Evolutionary conservation across 352 stramenopile species (phyloP), one percentile per base, ranked within the genome.

Genomic region (Pythium rishiriense): DNA sequence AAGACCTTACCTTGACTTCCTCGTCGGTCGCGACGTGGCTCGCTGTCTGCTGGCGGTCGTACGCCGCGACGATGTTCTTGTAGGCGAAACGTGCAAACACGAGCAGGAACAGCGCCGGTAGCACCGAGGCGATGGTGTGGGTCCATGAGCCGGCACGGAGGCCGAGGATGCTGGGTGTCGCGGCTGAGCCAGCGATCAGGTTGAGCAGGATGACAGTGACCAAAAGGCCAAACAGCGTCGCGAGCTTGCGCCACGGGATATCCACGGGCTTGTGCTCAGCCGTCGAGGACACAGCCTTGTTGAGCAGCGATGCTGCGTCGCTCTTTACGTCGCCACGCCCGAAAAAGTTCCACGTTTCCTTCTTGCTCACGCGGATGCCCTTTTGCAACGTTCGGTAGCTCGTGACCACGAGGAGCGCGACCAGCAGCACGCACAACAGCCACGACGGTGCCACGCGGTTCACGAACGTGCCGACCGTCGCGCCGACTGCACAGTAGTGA

Each of bases 401-500:
- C 0, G 93, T 98, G 33, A 90, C 75, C 4, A 70, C 81, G 15
- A 99, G 76, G 8, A 98, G 64, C 12, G 97, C 9, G 11, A 98
- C 91, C 14, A 99, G 71, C 64, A 97, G 69, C 0, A 98, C 66
- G 22, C 79, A 89, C 9, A 99, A 70, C 17, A 98, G 61, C 65
- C 76, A 85, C 56, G 98, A 93, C 2, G 92, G 90, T 19, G 97
- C 69, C 39, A 98, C 62, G 33, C 88, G 93, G 73, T 98, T 98
- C 24, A 98, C 71, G 62, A 96, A 95, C 12, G 91, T 93, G 37
- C 95, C 95, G 7, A 85, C 71, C n/a, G 64, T 79, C 3, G 78
- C 79, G 2, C 79, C 81, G 52, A 88, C 81, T 88, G 41, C n/a
- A 14, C 9, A 7, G 37, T 43, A n/a, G 25, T 29, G n/a, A 28